Evolutionary conservation across 164 flowering plant genomes (phyloP), one percentile per base, ranked within the genome.

Genomic region (Brasenia schreberi): DNA sequence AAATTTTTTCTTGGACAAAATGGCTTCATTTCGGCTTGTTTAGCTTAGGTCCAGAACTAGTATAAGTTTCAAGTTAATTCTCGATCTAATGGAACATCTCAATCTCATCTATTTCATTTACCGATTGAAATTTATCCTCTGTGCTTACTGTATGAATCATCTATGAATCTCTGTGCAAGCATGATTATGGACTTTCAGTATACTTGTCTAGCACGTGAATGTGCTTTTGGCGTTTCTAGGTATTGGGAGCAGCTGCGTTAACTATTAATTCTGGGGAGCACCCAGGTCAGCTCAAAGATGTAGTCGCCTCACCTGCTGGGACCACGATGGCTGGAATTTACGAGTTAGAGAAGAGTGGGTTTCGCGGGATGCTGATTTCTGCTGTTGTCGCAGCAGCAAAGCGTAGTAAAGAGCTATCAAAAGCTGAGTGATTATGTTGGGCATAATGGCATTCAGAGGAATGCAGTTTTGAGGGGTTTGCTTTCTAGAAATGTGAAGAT

Each of bases 241-340:
- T 92, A 19, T 65, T 90, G 33, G 98, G 98, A 67, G 98, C 98
- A 68, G 97, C 97, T 73, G 70, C 89, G 16, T 86, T 93, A 96
- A 92, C 69, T n/a, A 68, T 65, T 12, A 77, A 79, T 39, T 65
- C 78, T 1, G 92, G 92, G 62, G 89, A 87, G 80, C 98, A 90
- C 73, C 97, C 98, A 1, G 96, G 90, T 62, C 88, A 86, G 82
- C 90, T 93, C 56, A 93, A 93, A 79, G 97, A 90, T 72, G 94
- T 85, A 61, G 97, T 93, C 56, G 75, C 96, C 66, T 93, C 98
- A 42, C 89, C 98, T 27, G 98, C 92, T 39, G 98, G 98, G 44
- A 93, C 98, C 17, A 93, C 97, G 27, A 90, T 90, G 62, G 92
- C 97, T 16, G 98, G 94, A 6, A 81, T 93, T 71, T 92, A 84